phyloP scores from a whole-genome alignment of 164 flowering plant genomes.

The Stephania yunnanensis region DNA sequence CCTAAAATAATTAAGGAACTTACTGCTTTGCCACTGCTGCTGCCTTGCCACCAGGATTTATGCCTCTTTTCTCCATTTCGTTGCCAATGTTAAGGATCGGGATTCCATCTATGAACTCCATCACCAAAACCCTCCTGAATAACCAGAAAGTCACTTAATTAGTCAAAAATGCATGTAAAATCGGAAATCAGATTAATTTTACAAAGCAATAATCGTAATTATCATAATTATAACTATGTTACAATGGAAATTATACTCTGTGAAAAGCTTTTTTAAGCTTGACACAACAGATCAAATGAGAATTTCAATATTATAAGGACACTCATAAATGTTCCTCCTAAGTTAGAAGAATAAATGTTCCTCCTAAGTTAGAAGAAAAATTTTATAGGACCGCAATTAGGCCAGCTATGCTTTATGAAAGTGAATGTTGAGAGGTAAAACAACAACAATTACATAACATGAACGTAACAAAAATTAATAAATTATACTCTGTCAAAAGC shows the following conservation, averaged over 20 bases:
- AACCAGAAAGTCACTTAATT: slow-evolving; percentile 14
- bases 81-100: slow-evolving; percentile 87
- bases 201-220: not conserved
- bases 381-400: no score
- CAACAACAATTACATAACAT: no score
- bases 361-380: no score
- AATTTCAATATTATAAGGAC: no score
- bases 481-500: not conserved
- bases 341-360: no score
- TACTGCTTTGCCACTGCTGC: slow-evolving; percentile 91
- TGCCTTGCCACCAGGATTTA: slow-evolving; percentile 68
- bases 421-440: no score
- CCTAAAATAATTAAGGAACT: slow-evolving; percentile 40
- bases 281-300: not conserved
- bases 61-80: slow-evolving; percentile 88
- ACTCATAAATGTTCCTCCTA: no score
- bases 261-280: not conserved
- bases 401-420: no score
- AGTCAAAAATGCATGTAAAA: not conserved
- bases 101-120: slow-evolving; percentile 90
- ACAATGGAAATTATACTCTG: not conserved
- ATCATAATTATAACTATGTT: no score
- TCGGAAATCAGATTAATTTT: not conserved
- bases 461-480: no score
- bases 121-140: slow-evolving; percentile 73